phyloP scores from a whole-genome alignment of 1,284 basidiomycete genomes.

The Anthracocystis panici-leucophaei region DNA sequence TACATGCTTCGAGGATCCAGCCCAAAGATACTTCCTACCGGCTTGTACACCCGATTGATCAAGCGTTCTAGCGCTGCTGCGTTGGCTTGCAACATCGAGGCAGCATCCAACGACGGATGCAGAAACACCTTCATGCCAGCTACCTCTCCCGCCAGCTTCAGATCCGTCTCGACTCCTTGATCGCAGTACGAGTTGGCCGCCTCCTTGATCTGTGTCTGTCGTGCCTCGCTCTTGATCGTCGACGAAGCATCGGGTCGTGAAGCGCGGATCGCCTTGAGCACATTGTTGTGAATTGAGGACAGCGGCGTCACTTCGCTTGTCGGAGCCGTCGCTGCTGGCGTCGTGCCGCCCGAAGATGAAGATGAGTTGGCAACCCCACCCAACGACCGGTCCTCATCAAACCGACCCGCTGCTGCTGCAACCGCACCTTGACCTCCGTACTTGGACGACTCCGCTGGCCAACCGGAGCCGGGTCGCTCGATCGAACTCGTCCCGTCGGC shows the following conservation, averaged over 20 bases:
- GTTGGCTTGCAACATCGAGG: constrained; percentile 62
- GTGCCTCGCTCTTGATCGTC: constrained; percentile 67
- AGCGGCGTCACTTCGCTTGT: constrained; percentile 63
- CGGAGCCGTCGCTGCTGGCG: constrained; percentile 36
- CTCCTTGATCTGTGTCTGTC: constrained; percentile 69
- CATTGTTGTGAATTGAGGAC: constrained; percentile 68
- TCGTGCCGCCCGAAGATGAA: constrained; percentile 3
- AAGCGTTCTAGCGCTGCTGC: constrained; percentile 66
- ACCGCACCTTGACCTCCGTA: constrained; percentile 17
- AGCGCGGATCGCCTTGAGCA: constrained; percentile 68
- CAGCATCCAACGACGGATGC: constrained; percentile 57
- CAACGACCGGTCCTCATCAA: constrained; percentile 29
- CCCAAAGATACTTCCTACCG: constrained; percentile 69
- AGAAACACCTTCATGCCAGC: constrained; percentile 70
- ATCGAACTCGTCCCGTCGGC: constrained; percentile 63
- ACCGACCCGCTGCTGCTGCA: constrained; percentile 42
- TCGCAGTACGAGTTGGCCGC: constrained; percentile 70
- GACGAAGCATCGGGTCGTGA: constrained; percentile 69
- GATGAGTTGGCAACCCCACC: constrained; percentile 15
- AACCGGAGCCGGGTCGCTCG: constrained; percentile 28
- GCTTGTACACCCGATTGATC: constrained; percentile 66
- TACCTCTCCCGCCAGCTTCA: constrained; percentile 69
- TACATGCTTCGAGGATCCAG: constrained; percentile 77
- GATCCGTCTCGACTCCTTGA: constrained; percentile 66
- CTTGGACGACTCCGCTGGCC: constrained; percentile 14